Percentiles rank a stretch among this genome's conserved stretches.
These are phyloP conservation scores for Trametes elegans DNA, from an alignment of 768 basidiomycete genomes.

Conservation along the genomic window DNA sequence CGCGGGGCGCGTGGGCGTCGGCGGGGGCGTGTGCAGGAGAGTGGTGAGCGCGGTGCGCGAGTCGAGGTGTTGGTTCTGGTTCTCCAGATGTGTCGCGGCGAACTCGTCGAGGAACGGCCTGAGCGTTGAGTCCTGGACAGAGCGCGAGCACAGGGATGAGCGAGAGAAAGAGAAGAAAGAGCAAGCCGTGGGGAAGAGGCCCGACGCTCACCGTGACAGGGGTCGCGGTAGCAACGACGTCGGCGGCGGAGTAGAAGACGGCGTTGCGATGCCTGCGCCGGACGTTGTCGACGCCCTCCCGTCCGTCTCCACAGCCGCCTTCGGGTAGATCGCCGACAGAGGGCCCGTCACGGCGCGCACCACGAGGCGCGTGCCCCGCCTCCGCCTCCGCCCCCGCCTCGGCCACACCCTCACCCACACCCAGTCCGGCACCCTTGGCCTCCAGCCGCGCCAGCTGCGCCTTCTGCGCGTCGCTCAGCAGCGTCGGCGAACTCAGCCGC, in stretches of 20 bases:
- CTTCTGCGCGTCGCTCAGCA: conserved; percentile 30
- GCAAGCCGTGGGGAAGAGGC: background rate
- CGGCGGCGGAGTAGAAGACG: conserved; percentile 18
- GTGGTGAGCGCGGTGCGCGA: background rate
- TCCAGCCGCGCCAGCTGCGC: conserved; percentile 24
- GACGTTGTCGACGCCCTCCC: conserved; percentile 8
- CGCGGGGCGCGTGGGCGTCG: background rate
- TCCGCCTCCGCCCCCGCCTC: background rate
- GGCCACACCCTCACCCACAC: background rate
- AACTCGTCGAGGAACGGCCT: conserved; percentile 20
- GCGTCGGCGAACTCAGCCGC: conserved; percentile 24
- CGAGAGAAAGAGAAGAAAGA: background rate
- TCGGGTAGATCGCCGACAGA: conserved; percentile 1
- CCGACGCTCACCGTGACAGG: too few relatives aligned
- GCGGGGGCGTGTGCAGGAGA: background rate
- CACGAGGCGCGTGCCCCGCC: background rate
- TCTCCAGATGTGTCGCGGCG: conserved; percentile 6
- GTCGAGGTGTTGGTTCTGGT: background rate
- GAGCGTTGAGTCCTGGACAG: conserved; percentile 13
- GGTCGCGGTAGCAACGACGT: conserved; percentile 20
- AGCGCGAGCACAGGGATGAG: background rate
- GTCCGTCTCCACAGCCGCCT: conserved; percentile 1
- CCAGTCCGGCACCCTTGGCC: too few relatives aligned
- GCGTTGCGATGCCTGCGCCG: conserved; percentile 22
- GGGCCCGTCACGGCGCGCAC: conserved; percentile 2